Evolutionary conservation across 345 rosid genomes (phyloP).

Genomic region (Ricinus communis): DNA sequence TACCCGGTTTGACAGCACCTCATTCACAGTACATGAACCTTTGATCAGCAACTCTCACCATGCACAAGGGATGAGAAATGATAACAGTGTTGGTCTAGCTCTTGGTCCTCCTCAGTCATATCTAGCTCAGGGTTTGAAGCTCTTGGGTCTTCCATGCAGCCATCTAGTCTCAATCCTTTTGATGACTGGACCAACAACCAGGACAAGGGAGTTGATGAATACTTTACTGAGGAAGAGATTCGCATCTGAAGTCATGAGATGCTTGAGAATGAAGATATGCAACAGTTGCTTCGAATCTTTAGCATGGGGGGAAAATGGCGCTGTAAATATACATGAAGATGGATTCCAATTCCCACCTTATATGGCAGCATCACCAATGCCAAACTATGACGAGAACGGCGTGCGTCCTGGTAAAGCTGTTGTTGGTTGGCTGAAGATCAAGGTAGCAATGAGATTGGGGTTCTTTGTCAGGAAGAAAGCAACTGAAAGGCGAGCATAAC

Average conservation of each 20-base stretch:
- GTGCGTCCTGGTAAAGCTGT: conserved; percentile 83
- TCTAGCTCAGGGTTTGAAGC: conserved; percentile 51
- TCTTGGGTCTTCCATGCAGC: conserved; percentile 42
- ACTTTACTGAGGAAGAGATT: conserved; percentile 84
- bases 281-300: conserved; percentile 74
- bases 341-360: conserved; percentile 55
- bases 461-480: conserved; percentile 95
- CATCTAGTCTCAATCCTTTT: conserved; percentile 55
- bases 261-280: conserved; percentile 98
- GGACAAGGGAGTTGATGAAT: conserved; percentile 70
- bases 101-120: conserved; percentile 74
- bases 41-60: conserved; percentile 46
- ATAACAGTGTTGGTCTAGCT: conserved; percentile 55
- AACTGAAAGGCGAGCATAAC: conserved; percentile 90
- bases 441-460: conserved; percentile 99
- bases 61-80: conserved; percentile 44
- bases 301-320: conserved; percentile 84
- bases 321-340: conserved; percentile 63
- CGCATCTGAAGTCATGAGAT: conserved; percentile 86
- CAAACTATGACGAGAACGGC: conserved; percentile 68
- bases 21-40: conserved; percentile 47
- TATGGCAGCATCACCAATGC: conserved; percentile 71
- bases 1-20: conserved; percentile 44
- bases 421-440: conserved; percentile 96
- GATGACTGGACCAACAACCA: conserved; percentile 77